Conservation (phyloP, 306 rosid genomes). For the Dicorynia guianensis region DNA sequence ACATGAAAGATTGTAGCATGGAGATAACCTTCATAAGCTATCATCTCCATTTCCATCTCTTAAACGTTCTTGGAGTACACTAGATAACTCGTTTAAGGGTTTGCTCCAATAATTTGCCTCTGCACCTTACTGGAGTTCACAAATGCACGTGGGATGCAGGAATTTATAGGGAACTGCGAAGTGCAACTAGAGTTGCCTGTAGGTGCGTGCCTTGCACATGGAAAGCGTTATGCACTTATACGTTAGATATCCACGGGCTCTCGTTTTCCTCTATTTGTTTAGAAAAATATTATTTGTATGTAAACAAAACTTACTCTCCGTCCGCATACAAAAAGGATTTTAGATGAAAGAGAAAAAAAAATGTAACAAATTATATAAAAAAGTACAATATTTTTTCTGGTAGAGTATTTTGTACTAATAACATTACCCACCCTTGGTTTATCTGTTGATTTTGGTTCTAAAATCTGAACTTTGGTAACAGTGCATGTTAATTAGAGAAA, state of each 20-base stretch:
- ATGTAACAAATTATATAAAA: too few relatives aligned
- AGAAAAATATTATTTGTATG: too few relatives aligned
- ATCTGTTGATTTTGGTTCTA: background rate
- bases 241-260: slow-evolving; percentile 6
- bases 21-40: too few relatives aligned
- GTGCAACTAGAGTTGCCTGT: background rate
- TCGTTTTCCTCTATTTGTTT: background rate
- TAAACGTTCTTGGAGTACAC: background rate
- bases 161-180: background rate
- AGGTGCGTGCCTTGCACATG: slow-evolving; percentile 6
- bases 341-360: too few relatives aligned
- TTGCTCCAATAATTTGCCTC: background rate
- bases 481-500: background rate
- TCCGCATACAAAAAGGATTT: too few relatives aligned
- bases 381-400: too few relatives aligned
- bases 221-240: background rate
- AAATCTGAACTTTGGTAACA: background rate
- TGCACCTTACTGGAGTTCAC: background rate
- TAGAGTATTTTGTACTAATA: too few relatives aligned
- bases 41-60: background rate
- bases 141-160: background rate
- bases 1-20: too few relatives aligned
- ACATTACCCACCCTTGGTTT: too few relatives aligned
- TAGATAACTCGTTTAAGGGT: background rate
- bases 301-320: too few relatives aligned